Base-by-base conservation (phyloP, 768 basidiomycete species). In the Lentinula sp. region DNA sequence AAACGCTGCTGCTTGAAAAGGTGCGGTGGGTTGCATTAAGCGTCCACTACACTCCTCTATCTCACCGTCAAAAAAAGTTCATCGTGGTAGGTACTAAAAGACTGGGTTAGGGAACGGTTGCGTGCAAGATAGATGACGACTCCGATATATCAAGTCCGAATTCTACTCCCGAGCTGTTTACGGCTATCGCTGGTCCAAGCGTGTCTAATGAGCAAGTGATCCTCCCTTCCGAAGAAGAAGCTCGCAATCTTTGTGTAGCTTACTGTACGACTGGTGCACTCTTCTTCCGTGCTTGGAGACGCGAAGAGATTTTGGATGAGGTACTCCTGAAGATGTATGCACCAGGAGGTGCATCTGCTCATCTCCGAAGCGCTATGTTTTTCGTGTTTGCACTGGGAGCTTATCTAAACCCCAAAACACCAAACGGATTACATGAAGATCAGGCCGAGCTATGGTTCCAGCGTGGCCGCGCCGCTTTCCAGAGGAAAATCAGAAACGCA, bases 361-460 rank as follows among this genome's bases (percentile, higher is more conserved):
- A 59, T 37, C 16, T 59, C 6, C 57, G 35, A 48, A 50, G 45
- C 34, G 43, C 57, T n/a, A 31, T 59, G 9, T 49, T 59, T 28
- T 59, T 59, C 23, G 34, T 37, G 11, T 59, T 59, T 35, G 57
- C 57, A 21, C 31, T 59, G 34, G 57, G 57, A 3, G 42, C 57
- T 15, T 59, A 59, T 40, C 48, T 48, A 7, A 50, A 35, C 23
- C 7, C 48, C 5, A n/a, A 35, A 10, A 48, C n/a, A 21, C 2
- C 16, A 11, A 39, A 46, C 18, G 45, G 45, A n/a, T 18, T 16
- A 15, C 48, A 59, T 28, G 57, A 46, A 35, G 32, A 21, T 8
- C 32, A 59, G 13, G 57, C 57, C 18, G 57, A 59, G 23, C 10
- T 35, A 18, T 59, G 57, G 57, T 59, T 48, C 18, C 43, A 49